Evolutionary conservation across 2,329 filamentous ascomycete genomes (phyloP).

Genomic region (Magnaporthales sp.): DNA sequence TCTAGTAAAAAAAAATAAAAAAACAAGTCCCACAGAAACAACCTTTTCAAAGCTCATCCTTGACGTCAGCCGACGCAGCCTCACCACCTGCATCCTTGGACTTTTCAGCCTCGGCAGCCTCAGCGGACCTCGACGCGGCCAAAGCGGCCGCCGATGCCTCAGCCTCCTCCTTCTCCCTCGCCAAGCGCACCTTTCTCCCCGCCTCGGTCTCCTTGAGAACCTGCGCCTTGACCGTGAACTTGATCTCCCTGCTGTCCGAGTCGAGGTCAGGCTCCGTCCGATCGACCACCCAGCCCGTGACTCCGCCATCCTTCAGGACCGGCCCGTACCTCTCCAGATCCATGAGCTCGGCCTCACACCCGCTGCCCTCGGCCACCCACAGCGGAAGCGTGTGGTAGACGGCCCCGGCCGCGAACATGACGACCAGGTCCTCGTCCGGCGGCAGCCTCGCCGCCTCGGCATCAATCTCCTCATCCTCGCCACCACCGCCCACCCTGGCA

Average conservation of each 20-base stretch:
- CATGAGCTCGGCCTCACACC: slow-evolving; percentile 31
- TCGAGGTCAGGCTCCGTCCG: slow-evolving; percentile 35
- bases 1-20: neutral
- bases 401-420: slow-evolving; percentile 44
- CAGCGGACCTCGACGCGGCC: neutral
- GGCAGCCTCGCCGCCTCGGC: slow-evolving; percentile 15
- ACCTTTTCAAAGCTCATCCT: slow-evolving; percentile 4
- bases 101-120: neutral
- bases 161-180: slow-evolving; percentile 1
- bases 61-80: neutral
- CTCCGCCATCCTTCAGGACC: slow-evolving; percentile 18
- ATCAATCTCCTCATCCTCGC: slow-evolving; percentile 23
- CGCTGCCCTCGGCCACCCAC: slow-evolving; percentile 34
- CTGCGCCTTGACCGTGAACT: slow-evolving; percentile 12
- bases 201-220: slow-evolving; percentile 8
- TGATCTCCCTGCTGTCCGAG: slow-evolving; percentile 22
- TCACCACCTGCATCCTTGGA: neutral
- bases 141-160: neutral
- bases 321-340: slow-evolving; percentile 21
- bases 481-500: slow-evolving; percentile 17
- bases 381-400: slow-evolving; percentile 40
- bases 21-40: neutral
- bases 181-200: neutral
- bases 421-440: slow-evolving; percentile 25
- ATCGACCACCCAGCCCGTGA: slow-evolving; percentile 45